Conservation (phyloP, 306 rosid genomes). For the Hippophae gyantsensis region DNA sequence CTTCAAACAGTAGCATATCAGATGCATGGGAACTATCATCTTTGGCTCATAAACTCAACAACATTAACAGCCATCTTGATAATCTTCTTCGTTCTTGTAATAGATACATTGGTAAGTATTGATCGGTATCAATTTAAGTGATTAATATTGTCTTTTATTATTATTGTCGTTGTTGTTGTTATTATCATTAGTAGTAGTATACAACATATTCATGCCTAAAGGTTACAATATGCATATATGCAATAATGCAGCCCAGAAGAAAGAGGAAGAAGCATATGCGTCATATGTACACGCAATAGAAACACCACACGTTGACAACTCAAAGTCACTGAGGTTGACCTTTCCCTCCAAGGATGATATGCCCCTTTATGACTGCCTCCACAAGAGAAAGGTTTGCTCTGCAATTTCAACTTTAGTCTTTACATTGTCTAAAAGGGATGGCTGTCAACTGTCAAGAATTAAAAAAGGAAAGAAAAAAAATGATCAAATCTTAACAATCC, state of each 20-base stretch:
- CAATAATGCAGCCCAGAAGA: slow-evolving; percentile 35
- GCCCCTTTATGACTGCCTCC: slow-evolving; percentile 40
- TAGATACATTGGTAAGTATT: slow-evolving; percentile 28
- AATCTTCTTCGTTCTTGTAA: slow-evolving; percentile 32
- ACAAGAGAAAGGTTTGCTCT: slow-evolving; percentile 40
- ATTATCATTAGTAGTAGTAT: no score
- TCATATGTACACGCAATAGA: slow-evolving; percentile 22
- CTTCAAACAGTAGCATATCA: slow-evolving; percentile 30
- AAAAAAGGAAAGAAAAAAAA: no score
- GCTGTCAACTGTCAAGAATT: neutral
- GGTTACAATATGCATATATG: slow-evolving; percentile 5
- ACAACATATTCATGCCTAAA: no score
- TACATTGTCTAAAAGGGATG: neutral
- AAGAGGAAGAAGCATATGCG: slow-evolving; percentile 34
- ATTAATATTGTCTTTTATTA: no score
- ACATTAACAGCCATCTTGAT: slow-evolving; percentile 39
- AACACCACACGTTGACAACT: slow-evolving; percentile 39
- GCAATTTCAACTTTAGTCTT: neutral
- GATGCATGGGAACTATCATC: slow-evolving; percentile 73
- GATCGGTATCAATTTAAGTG: neutral
- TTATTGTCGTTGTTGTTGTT: no score
- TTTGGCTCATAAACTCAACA: slow-evolving; percentile 50
- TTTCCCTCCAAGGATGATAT: slow-evolving; percentile 28
- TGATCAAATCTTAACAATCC: no score
- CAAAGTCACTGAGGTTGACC: slow-evolving; percentile 36